Conservation (phyloP, 371 early-diverging fungal genomes). For the Mortierella sp. region DNA sequence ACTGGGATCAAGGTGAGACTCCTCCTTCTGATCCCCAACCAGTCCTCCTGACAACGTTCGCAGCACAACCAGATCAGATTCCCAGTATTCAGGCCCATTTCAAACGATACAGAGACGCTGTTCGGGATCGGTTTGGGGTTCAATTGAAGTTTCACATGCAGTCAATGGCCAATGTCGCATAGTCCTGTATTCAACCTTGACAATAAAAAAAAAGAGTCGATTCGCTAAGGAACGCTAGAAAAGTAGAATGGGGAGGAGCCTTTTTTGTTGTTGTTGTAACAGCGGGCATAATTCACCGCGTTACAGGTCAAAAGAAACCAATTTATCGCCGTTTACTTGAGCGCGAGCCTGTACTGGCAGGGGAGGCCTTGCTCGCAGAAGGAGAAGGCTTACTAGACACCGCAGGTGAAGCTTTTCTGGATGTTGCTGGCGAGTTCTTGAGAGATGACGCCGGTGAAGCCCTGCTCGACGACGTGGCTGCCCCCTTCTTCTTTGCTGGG, state of each 20-base stretch:
- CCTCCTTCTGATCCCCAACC: constrained; percentile 1
- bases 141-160: constrained; percentile 32
- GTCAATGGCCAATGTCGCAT: constrained; percentile 25
- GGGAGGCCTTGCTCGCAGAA: constrained; percentile 24
- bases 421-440: constrained; percentile 46
- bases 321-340: constrained; percentile 35
- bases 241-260: too few species aligned
- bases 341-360: constrained; percentile 35
- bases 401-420: constrained; percentile 48
- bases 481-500: constrained; percentile 31
- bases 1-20: constrained; percentile 39
- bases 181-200: not conserved
- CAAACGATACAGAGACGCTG: constrained; percentile 21
- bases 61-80: constrained; percentile 46
- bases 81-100: constrained; percentile 27
- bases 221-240: too few species aligned
- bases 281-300: not conserved
- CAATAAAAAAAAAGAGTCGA: too few species aligned
- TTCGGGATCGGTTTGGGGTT: constrained; percentile 15
- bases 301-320: not conserved
- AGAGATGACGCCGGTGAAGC: constrained; percentile 45
- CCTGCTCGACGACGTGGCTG: constrained; percentile 26
- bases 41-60: constrained; percentile 38
- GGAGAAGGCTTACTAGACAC: constrained; percentile 45
- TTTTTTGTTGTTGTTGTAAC: too few species aligned